phyloP scores from a whole-genome alignment of 352 stramenopile genomes.

The Globisporangium cederbergense region DNA sequence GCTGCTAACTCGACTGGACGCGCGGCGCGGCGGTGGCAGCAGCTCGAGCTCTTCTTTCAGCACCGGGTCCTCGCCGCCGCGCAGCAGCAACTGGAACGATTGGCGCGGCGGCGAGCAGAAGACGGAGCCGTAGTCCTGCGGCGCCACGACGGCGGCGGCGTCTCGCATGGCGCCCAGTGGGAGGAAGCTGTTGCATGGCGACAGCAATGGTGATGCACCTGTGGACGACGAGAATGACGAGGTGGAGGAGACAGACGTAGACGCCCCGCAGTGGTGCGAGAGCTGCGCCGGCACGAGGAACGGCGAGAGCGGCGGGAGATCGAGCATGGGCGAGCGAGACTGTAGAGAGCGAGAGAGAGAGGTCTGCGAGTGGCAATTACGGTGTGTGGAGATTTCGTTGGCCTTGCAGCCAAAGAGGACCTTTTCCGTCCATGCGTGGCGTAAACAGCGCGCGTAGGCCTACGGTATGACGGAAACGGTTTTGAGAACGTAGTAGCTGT shows the following conservation, averaged over 20 bases:
- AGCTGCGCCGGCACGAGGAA: constrained; percentile 4
- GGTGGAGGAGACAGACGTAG: background rate
- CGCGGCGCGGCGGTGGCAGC: too few relatives aligned
- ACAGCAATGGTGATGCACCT: too few relatives aligned
- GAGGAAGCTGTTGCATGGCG: background rate
- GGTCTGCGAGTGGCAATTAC: too few relatives aligned
- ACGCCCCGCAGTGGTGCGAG: background rate
- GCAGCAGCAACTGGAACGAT: too few relatives aligned
- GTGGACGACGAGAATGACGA: too few relatives aligned
- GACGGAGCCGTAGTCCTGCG: background rate
- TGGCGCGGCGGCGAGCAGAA: constrained; percentile 11
- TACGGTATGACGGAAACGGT: background rate
- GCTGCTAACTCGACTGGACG: too few relatives aligned
- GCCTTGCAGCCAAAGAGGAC: background rate
- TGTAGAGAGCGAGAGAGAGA: background rate
- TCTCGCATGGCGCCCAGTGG: background rate
- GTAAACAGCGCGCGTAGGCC: background rate
- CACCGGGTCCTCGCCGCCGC: too few relatives aligned
- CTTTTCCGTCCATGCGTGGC: background rate
- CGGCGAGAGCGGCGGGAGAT: constrained; percentile 5
- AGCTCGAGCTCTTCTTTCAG: too few relatives aligned
- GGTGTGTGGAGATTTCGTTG: background rate
- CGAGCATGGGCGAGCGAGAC: background rate
- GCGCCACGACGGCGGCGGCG: background rate
- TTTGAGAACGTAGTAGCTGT: background rate